Conservation (phyloP, 495 filamentous ascomycete genomes). For the Viridothelium virens region DNA sequence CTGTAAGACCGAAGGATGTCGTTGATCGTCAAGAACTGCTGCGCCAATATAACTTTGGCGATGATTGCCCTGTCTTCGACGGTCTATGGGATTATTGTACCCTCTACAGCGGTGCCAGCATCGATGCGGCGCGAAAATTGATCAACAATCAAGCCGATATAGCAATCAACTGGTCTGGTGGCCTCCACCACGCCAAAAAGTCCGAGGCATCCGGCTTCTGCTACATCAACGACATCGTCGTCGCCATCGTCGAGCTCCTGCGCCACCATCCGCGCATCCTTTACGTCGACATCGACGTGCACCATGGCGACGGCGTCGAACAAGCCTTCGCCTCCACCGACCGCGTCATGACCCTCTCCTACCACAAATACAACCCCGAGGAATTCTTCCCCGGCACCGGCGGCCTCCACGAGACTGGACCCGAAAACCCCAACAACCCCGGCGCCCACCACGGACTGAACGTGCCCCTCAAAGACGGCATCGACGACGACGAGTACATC, state of each 20-base stretch:
- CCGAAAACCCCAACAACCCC: slow-evolving; percentile 50
- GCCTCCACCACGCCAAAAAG: slow-evolving; percentile 95
- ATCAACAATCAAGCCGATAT: slow-evolving; percentile 82
- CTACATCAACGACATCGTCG: slow-evolving; percentile 97
- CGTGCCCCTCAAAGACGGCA: slow-evolving; percentile 65
- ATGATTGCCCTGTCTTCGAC: slow-evolving; percentile 95
- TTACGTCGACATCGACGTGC: slow-evolving; percentile 97
- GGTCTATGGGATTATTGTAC: slow-evolving; percentile 92
- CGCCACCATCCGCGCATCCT: slow-evolving; percentile 84
- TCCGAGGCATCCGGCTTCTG: slow-evolving; percentile 91
- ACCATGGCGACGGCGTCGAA: slow-evolving; percentile 95
- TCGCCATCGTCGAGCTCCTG: slow-evolving; percentile 84
- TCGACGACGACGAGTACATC: slow-evolving; percentile 86
- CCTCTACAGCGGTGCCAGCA: slow-evolving; percentile 79
- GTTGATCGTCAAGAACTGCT: slow-evolving; percentile 41
- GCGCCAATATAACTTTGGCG: slow-evolving; percentile 72
- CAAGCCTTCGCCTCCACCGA: slow-evolving; percentile 96
- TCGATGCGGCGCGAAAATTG: slow-evolving; percentile 87
- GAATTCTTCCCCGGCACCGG: slow-evolving; percentile 66
- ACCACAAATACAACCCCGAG: slow-evolving; percentile 89
- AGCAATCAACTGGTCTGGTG: slow-evolving; percentile 98
- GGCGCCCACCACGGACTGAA: slow-evolving; percentile 60
- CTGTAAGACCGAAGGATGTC: slow-evolving; percentile 47
- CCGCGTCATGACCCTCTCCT: slow-evolving; percentile 90
- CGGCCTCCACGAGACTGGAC: slow-evolving; percentile 51